Evolutionary conservation across 73 alveolate genomes (phyloP).

Genomic region (Paramecium octaurelia): DNA sequence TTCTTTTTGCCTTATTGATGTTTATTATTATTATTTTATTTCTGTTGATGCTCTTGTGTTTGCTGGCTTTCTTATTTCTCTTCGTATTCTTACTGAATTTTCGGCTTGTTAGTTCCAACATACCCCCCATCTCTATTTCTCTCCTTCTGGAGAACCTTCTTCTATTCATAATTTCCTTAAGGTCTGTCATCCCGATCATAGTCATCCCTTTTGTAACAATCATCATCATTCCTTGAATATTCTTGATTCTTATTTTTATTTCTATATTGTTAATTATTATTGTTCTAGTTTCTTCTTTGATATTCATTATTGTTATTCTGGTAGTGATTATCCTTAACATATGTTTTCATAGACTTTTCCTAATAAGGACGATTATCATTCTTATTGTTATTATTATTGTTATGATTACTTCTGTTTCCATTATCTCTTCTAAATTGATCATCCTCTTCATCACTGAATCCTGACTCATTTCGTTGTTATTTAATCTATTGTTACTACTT

Average conservation of each 20-base stretch:
- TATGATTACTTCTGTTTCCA: background rate
- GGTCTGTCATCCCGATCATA: background rate
- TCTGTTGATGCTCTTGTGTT: background rate
- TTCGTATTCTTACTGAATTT: background rate
- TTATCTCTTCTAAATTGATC: background rate
- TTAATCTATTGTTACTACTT: background rate
- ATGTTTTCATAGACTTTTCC: background rate
- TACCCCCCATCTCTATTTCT: background rate
- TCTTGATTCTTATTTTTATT: background rate
- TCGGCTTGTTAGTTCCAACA: background rate
- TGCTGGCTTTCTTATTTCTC: background rate
- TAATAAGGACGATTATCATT: background rate
- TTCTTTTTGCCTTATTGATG: background rate
- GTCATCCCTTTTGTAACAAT: background rate
- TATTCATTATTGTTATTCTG: background rate
- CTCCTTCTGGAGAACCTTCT: background rate
- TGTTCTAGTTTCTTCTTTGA: background rate
- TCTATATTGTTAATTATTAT: background rate
- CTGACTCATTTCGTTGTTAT: background rate
- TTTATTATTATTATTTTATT: background rate
- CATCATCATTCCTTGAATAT: background rate
- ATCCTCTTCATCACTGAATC: background rate
- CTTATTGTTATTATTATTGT: background rate
- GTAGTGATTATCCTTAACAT: background rate
- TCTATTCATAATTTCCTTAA: background rate